Evolutionary conservation across 176 grass and related monocot species (phyloP).

Genomic region (Secale cereale): DNA sequence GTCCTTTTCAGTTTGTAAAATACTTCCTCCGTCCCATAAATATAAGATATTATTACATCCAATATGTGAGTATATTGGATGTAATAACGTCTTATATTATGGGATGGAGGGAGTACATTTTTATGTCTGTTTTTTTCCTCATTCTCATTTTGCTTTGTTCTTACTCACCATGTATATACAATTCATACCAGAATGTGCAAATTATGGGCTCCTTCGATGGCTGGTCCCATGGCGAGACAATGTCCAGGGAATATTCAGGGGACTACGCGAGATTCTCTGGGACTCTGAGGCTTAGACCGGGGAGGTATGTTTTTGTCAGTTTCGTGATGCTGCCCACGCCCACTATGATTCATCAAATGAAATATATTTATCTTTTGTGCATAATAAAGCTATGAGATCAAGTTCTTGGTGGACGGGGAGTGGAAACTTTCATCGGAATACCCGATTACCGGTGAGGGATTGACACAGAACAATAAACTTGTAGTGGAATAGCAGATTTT

Average conservation of each 20-base stretch:
- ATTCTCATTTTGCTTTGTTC: not conserved
- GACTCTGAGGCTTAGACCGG: constrained; percentile 45
- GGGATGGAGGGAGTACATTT: too few species aligned
- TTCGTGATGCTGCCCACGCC: too few species aligned
- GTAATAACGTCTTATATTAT: too few species aligned
- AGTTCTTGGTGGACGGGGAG: constrained; percentile 88
- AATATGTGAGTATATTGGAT: too few species aligned
- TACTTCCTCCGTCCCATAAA: too few species aligned
- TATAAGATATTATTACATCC: too few species aligned
- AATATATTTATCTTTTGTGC: too few species aligned
- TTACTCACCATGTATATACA: not conserved
- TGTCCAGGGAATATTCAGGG: too few species aligned
- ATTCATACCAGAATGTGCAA: too few species aligned
- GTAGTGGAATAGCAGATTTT: constrained; percentile 38
- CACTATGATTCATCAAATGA: too few species aligned
- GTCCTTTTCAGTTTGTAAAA: not conserved
- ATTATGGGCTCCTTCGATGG: too few species aligned
- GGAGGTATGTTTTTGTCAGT: constrained; percentile 20
- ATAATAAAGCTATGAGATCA: constrained; percentile 84
- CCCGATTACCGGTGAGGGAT: constrained; percentile 59
- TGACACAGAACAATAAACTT: constrained; percentile 69
- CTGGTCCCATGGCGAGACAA: not conserved
- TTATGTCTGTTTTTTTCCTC: not conserved
- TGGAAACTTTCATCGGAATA: constrained; percentile 78
- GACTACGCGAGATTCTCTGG: too few species aligned